phyloP scores from a whole-genome alignment of 2,329 filamentous ascomycete genomes.

The Cladosporium sp. region DNA sequence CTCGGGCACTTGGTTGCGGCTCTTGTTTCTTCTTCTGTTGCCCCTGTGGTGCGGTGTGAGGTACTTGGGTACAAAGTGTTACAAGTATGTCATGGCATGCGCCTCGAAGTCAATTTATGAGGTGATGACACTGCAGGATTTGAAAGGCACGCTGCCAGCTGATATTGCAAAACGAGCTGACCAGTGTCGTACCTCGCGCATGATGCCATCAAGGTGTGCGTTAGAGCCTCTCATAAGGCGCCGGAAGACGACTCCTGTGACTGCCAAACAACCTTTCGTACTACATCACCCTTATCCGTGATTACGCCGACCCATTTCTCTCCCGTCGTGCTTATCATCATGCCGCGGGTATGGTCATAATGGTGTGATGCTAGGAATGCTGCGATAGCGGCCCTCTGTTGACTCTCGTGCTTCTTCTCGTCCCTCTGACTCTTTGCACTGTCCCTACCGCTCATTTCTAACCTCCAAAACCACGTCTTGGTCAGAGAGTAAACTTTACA shows the following conservation, averaged over 20 bases:
- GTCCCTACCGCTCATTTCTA: neutral
- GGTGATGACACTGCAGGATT: neutral
- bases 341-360: neutral
- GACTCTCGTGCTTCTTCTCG: neutral
- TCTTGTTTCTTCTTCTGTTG: neutral
- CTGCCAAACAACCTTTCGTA: neutral
- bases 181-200: neutral
- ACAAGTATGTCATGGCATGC: neutral
- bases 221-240: neutral
- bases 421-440: neutral
- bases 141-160: neutral
- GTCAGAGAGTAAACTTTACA: neutral
- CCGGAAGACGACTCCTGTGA: neutral
- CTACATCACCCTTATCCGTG: neutral
- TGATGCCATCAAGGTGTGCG: slow-evolving; percentile 2
- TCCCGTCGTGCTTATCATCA: slow-evolving; percentile 5
- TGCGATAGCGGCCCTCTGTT: slow-evolving; percentile 15
- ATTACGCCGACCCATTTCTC: slow-evolving; percentile 11
- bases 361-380: slow-evolving; percentile 1
- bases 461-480: too few relatives aligned
- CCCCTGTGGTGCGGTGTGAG: neutral
- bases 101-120: neutral
- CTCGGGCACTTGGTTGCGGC: slow-evolving; percentile 1
- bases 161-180: neutral
- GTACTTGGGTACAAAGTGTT: neutral